Conservation (phyloP, 148 eudicot genomes). For the Silene latifolia region DNA sequence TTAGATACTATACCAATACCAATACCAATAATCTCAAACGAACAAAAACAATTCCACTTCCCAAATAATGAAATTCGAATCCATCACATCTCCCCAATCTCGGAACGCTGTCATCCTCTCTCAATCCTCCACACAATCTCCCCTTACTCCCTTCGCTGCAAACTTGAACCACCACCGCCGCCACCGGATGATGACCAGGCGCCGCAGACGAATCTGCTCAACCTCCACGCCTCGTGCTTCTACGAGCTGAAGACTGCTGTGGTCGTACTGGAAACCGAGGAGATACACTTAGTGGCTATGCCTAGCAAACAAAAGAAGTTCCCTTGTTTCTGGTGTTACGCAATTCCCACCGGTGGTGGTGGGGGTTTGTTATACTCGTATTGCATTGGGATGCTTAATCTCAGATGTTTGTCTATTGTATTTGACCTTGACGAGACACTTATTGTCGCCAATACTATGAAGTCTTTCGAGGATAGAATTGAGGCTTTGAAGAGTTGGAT, state of each 20-base stretch:
- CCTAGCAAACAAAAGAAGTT: conserved; percentile 85
- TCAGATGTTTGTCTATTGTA: conserved; percentile 72
- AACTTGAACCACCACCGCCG: conserved; percentile 54
- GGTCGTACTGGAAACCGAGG: conserved; percentile 62
- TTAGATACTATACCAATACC: conserved; percentile 2
- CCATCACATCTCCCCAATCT: conserved; percentile 41
- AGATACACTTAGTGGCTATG: conserved; percentile 91
- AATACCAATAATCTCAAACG: conserved; percentile 27
- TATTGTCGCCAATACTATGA: conserved; percentile 91
- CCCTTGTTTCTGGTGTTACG: conserved; percentile 93
- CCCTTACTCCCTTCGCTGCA: conserved; percentile 58
- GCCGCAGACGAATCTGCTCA: conserved; percentile 33
- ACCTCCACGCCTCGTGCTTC: conserved; percentile 64
- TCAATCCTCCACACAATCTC: conserved; percentile 68
- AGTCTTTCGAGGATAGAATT: conserved; percentile 84
- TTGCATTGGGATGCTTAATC: conserved; percentile 76
- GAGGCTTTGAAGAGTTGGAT: conserved; percentile 62
- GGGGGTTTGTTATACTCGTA: conserved; percentile 34
- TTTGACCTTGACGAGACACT: conserved; percentile 86
- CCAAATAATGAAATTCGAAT: conserved; percentile 83
- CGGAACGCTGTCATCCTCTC: conserved; percentile 72
- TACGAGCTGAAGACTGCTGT: conserved; percentile 85
- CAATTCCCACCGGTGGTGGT: conserved; percentile 36
- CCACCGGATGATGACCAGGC: conserved; percentile 19
- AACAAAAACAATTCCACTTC: conserved; percentile 43